Evolutionary conservation across 2,329 filamentous ascomycete genomes (phyloP).

Genomic region (Pyrenophora teres): DNA sequence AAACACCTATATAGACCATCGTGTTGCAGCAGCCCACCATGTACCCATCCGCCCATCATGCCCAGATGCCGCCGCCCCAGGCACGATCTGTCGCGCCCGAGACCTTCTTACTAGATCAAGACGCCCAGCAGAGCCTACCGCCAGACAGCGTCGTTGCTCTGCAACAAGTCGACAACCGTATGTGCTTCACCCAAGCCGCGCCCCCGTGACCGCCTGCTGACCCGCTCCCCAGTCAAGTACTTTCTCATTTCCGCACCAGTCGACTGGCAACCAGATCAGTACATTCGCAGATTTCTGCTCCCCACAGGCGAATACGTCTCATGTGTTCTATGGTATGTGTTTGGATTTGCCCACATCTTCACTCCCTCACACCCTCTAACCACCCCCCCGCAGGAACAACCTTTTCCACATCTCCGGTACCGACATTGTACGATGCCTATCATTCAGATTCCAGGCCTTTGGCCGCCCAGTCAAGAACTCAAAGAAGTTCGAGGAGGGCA

Average conservation of each 20-base stretch:
- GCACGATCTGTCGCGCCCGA: slow-evolving; percentile 74
- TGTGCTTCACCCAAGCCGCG: slow-evolving; percentile 48
- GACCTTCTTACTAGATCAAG: slow-evolving; percentile 97
- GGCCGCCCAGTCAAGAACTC: slow-evolving; percentile 98
- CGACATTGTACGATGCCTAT: slow-evolving; percentile 96
- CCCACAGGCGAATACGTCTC: slow-evolving; percentile 99
- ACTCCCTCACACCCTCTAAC: slow-evolving; percentile 31
- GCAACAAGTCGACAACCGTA: slow-evolving; percentile 97
- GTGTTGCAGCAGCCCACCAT: slow-evolving; percentile 51
- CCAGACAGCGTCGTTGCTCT: slow-evolving; percentile 96
- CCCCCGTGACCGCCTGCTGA: slow-evolving; percentile 36
- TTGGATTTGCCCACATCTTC: neutral
- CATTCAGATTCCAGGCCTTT: slow-evolving; percentile 98
- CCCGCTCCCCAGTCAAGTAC: slow-evolving; percentile 78
- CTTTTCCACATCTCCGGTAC: slow-evolving; percentile 99
- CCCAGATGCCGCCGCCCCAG: slow-evolving; percentile 86
- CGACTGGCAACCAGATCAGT: slow-evolving; percentile 96
- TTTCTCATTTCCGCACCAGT: slow-evolving; percentile 98
- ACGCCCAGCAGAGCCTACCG: slow-evolving; percentile 93
- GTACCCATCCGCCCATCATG: slow-evolving; percentile 62
- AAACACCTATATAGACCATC: slow-evolving; percentile 38
- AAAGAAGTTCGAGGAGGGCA: slow-evolving; percentile 99
- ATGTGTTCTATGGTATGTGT: slow-evolving; percentile 80
- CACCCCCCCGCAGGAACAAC: slow-evolving; percentile 71
- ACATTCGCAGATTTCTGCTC: slow-evolving; percentile 91